Percentiles rank a stretch among this genome's conserved stretches.
phyloP scores from a whole-genome alignment of 768 basidiomycete genomes.

The Suillus spraguei region DNA sequence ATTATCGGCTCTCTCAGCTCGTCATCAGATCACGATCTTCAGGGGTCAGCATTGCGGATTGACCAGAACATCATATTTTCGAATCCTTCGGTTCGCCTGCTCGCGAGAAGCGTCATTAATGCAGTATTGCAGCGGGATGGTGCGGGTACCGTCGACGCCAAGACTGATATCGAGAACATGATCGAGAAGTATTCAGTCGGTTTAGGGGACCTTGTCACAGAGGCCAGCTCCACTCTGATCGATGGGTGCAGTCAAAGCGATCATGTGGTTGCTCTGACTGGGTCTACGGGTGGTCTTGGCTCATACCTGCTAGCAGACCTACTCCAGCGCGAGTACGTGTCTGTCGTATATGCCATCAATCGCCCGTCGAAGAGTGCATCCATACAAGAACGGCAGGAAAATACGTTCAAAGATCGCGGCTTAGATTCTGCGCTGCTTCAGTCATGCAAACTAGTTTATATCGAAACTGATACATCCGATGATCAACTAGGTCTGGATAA shows the following conservation, averaged over 20 bases:
- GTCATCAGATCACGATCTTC: too few relatives aligned
- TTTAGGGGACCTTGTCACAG: conserved; percentile 18
- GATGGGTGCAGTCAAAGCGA: conserved; percentile 7
- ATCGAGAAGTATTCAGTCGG: conserved; percentile 40
- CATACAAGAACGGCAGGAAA: conserved; percentile 26
- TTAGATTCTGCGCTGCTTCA: conserved; percentile 30
- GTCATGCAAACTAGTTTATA: conserved; percentile 34
- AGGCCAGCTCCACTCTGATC: conserved; percentile 11
- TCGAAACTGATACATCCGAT: conserved; percentile 36
- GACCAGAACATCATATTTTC: too few relatives aligned
- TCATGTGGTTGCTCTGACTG: conserved; percentile 40
- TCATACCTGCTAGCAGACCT: conserved; percentile 36
- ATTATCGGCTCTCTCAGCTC: too few relatives aligned
- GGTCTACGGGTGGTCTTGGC: conserved; percentile 44
- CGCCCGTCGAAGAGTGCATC: conserved; percentile 23
- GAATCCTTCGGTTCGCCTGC: too few relatives aligned
- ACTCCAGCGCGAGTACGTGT: conserved; percentile 23
- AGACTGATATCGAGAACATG: conserved; percentile 36
- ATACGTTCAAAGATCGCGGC: conserved; percentile 33
- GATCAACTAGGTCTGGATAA: conserved; percentile 33
- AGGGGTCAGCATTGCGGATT: too few relatives aligned
- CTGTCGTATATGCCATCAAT: conserved; percentile 37
- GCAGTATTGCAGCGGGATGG: conserved; percentile 11
- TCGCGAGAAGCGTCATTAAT: too few relatives aligned
- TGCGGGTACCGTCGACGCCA: conserved; percentile 13